Percentiles rank a stretch among this genome's conserved stretches.
Evolutionary conservation across 306 rosid genomes (phyloP).

Genomic region (Citrullus mucosospermus): DNA sequence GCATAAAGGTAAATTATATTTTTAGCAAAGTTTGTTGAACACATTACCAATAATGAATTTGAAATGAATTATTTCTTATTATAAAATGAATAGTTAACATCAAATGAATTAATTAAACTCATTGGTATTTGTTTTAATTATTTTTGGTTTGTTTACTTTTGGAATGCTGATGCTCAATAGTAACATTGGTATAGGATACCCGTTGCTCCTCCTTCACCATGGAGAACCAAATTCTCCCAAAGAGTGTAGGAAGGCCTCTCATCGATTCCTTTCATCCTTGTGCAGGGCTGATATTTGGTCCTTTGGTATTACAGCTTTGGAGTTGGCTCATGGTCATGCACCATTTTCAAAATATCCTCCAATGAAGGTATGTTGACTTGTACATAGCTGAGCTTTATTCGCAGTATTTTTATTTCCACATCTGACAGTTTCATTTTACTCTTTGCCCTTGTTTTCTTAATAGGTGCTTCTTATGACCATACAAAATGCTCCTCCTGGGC

Average conservation of each 20-base stretch:
- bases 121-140: background rate
- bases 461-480: constrained; percentile 98
- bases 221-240: background rate
- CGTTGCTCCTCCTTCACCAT: background rate
- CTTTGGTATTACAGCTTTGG: constrained; percentile 45
- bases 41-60: background rate
- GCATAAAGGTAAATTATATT: background rate
- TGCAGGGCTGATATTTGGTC: constrained; percentile 66
- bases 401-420: background rate
- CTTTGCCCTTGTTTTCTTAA: constrained; percentile 2
- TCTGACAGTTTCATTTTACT: background rate
- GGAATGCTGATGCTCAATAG: background rate
- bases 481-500: constrained; percentile 99
- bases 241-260: background rate
- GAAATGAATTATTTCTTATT: background rate
- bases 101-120: background rate
- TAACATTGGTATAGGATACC: background rate
- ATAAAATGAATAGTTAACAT: background rate
- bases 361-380: constrained; percentile 27
- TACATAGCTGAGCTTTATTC: background rate
- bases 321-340: constrained; percentile 53
- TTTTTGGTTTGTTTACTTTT: background rate
- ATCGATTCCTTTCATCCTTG: background rate
- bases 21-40: background rate
- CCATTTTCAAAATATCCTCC: constrained; percentile 52